Evolutionary conservation across 176 grass and related monocot species (phyloP).

Genomic region (Rhynchospora pubera): DNA sequence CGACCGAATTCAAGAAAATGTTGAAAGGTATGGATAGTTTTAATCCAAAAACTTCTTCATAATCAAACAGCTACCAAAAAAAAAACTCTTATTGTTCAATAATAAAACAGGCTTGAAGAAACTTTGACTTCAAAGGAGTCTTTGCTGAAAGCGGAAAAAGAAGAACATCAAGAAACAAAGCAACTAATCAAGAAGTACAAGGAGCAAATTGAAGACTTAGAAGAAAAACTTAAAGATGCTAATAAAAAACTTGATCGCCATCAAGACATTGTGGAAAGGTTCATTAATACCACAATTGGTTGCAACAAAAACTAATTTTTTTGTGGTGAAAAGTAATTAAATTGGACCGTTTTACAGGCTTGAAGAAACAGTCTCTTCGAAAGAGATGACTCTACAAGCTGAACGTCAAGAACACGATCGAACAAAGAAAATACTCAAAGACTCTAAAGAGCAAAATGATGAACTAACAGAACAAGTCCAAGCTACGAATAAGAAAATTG

Average conservation of each 20-base stretch:
- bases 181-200: slow-evolving; percentile 43
- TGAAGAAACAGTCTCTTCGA: slow-evolving; percentile 59
- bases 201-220: slow-evolving; percentile 37
- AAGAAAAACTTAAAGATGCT: slow-evolving; percentile 55
- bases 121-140: slow-evolving; percentile 31
- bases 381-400: slow-evolving; percentile 37
- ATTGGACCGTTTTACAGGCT: slow-evolving; percentile 34
- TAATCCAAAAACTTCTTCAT: background rate
- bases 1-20: slow-evolving; percentile 29
- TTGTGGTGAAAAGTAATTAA: slow-evolving; percentile 11
- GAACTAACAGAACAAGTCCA: slow-evolving; percentile 34
- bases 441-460: slow-evolving; percentile 42
- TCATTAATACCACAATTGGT: background rate
- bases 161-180: slow-evolving; percentile 42
- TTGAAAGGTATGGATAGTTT: slow-evolving; percentile 8
- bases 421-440: slow-evolving; percentile 38
- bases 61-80: background rate
- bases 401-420: slow-evolving; percentile 47
- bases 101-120: slow-evolving; percentile 54
- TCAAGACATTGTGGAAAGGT: slow-evolving; percentile 43
- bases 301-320: background rate
- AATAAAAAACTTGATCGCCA: slow-evolving; percentile 42
- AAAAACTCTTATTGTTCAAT: background rate
- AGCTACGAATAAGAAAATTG: background rate
- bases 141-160: slow-evolving; percentile 45